Percentiles rank a stretch among this genome's conserved stretches.
phyloP scores from a whole-genome alignment of 2,329 filamentous ascomycete genomes.

The Pseudogymnoascus sp. region DNA sequence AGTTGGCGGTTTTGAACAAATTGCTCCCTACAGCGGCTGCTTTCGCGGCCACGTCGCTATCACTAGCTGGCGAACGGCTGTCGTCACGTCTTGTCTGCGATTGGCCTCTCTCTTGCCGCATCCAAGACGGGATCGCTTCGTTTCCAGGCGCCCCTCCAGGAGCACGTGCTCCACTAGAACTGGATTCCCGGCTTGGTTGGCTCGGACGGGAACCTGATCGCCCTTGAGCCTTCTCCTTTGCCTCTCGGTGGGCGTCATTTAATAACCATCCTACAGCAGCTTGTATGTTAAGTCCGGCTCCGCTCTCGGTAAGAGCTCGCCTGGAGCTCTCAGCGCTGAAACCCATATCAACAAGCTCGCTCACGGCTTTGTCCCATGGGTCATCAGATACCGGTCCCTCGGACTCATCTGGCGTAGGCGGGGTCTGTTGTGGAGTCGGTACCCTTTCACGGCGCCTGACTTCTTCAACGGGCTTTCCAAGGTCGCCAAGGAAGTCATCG shows the following conservation, averaged over 20 bases:
- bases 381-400: slow-evolving; percentile 38
- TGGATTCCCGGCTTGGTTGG: slow-evolving; percentile 15
- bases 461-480: slow-evolving; percentile 58
- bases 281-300: slow-evolving; percentile 72
- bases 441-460: slow-evolving; percentile 43
- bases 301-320: slow-evolving; percentile 70
- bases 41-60: slow-evolving; percentile 70
- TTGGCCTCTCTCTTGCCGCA: slow-evolving; percentile 45
- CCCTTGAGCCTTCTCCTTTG: slow-evolving; percentile 62
- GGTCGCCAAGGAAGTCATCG: slow-evolving; percentile 58
- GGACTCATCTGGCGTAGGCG: slow-evolving; percentile 18
- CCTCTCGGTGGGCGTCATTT: slow-evolving; percentile 81
- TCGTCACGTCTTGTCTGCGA: slow-evolving; percentile 43
- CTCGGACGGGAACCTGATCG: slow-evolving; percentile 32
- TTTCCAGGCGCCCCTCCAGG: slow-evolving; percentile 28
- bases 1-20: slow-evolving; percentile 88
- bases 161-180: slow-evolving; percentile 26
- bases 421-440: slow-evolving; percentile 35
- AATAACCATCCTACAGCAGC: slow-evolving; percentile 82
- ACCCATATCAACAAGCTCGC: slow-evolving; percentile 89
- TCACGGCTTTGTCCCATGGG: slow-evolving; percentile 70
- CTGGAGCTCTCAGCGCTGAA: slow-evolving; percentile 80
- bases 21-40: slow-evolving; percentile 76
- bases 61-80: slow-evolving; percentile 48
- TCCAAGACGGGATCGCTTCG: slow-evolving; percentile 51